These are phyloP conservation scores for Aspergillus novoparasiticus DNA, from an alignment of 2,329 filamentous ascomycete genomes.

Conservation along the genomic window DNA sequence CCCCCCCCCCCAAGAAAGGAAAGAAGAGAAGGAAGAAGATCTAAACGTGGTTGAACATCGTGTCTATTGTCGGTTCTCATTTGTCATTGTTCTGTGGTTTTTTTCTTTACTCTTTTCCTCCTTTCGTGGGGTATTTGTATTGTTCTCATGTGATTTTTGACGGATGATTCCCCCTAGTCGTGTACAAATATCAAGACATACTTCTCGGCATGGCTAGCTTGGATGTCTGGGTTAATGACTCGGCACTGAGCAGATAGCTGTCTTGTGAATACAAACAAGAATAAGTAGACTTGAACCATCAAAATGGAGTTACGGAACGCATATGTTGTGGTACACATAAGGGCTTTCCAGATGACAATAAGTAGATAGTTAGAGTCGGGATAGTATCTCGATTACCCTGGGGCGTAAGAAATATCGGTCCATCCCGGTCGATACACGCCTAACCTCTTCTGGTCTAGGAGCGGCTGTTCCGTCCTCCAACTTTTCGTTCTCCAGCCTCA, in stretches of 20 bases:
- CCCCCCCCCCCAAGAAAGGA: too few relatives aligned
- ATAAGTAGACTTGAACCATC: neutral
- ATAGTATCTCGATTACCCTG: too few relatives aligned
- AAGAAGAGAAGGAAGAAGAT: too few relatives aligned
- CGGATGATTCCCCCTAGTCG: constrained; percentile 23
- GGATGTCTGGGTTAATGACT: neutral
- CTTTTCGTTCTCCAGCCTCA: constrained; percentile 5
- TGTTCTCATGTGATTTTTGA: constrained; percentile 16
- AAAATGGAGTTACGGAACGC: neutral
- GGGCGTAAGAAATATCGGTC: too few relatives aligned
- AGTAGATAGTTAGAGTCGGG: too few relatives aligned
- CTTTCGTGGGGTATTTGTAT: constrained; percentile 7
- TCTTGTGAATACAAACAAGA: constrained; percentile 6
- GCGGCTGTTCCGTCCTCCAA: constrained; percentile 3
- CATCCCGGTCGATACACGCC: neutral
- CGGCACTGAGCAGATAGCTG: neutral
- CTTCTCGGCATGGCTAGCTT: constrained; percentile 1
- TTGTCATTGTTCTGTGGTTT: constrained; percentile 6
- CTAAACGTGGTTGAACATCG: neutral
- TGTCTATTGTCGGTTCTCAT: neutral
- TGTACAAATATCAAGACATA: constrained; percentile 27
- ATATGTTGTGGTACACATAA: neutral
- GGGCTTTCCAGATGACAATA: too few relatives aligned
- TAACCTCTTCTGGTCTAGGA: neutral
- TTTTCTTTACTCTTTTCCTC: constrained; percentile 8